A percentile compares a stretch with the other conserved stretches of the same genome.
phyloP scores from a whole-genome alignment of 2,329 filamentous ascomycete species.

The Cytospora chrysosperma region DNA sequence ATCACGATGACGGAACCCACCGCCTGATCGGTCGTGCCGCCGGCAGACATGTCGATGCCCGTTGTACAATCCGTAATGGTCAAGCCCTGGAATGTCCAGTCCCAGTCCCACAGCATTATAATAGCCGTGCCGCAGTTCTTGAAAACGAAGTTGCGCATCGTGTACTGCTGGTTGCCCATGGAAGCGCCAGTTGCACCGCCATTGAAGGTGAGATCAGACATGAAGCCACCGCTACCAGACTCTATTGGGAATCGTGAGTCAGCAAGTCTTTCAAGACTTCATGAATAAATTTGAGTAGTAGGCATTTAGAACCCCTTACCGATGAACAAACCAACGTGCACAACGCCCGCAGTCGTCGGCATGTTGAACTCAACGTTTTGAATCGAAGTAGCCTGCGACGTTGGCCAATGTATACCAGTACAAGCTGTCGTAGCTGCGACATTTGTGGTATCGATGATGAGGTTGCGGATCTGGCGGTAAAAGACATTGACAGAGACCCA shows the following conservation, averaged over 20 bases:
- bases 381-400: constrained; percentile 62
- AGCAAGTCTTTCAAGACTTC: background rate
- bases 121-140: constrained; percentile 47
- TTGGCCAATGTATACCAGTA: constrained; percentile 67
- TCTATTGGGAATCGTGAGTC: background rate
- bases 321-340: constrained; percentile 61
- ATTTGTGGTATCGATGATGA: constrained; percentile 56
- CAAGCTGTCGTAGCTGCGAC: constrained; percentile 47
- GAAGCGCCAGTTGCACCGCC: constrained; percentile 60
- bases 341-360: constrained; percentile 46
- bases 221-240: constrained; percentile 36
- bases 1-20: constrained; percentile 71
- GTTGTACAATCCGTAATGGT: constrained; percentile 58
- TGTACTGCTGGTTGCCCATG: constrained; percentile 69
- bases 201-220: constrained; percentile 59
- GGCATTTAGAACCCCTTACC: constrained; percentile 37
- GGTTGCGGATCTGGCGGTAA: constrained; percentile 58
- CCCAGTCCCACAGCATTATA: constrained; percentile 66
- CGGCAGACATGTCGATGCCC: constrained; percentile 60
- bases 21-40: constrained; percentile 47
- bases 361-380: constrained; percentile 59
- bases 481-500: constrained; percentile 60
- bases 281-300: too few species aligned
- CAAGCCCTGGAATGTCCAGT: constrained; percentile 65
- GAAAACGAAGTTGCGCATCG: constrained; percentile 65